These are phyloP conservation scores for Arthrobotrys pseudoclavata DNA, from an alignment of 2,329 filamentous ascomycete genomes.

Conservation along the genomic window DNA sequence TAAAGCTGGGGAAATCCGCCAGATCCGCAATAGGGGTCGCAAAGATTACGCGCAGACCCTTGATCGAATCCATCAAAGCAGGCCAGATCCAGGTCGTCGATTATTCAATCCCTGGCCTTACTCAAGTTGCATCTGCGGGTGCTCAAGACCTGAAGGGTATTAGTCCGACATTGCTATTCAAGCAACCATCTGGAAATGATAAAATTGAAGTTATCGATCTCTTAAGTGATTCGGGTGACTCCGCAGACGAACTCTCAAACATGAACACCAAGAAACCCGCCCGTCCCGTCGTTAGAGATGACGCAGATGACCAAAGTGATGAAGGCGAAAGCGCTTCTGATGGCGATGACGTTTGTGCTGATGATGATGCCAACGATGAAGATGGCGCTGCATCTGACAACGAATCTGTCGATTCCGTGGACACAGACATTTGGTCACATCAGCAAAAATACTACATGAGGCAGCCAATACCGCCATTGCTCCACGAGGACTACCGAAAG, in stretches of 20 bases:
- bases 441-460: constrained; percentile 53
- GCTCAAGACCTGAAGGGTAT: constrained; percentile 34
- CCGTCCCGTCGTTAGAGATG: not conserved
- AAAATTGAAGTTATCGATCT: constrained; percentile 47
- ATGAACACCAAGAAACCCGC: not conserved
- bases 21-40: constrained; percentile 25
- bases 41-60: constrained; percentile 38
- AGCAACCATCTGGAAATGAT: constrained; percentile 9
- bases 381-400: constrained; percentile 45
- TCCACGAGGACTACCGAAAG: constrained; percentile 32
- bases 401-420: constrained; percentile 44
- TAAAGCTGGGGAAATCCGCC: constrained; percentile 55
- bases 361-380: constrained; percentile 28
- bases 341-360: not conserved
- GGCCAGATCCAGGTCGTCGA: constrained; percentile 47
- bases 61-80: constrained; percentile 37
- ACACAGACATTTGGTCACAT: constrained; percentile 40
- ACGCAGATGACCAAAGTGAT: constrained; percentile 20
- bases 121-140: not conserved
- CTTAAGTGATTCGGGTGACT: constrained; percentile 32
- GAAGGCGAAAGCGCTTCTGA: constrained; percentile 34
- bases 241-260: not conserved
- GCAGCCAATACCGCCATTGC: constrained; percentile 37
- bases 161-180: constrained; percentile 8
- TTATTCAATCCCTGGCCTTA: constrained; percentile 26